Evolutionary conservation across 2,329 filamentous ascomycete species (phyloP).

Genomic region (Beauveria sp.): DNA sequence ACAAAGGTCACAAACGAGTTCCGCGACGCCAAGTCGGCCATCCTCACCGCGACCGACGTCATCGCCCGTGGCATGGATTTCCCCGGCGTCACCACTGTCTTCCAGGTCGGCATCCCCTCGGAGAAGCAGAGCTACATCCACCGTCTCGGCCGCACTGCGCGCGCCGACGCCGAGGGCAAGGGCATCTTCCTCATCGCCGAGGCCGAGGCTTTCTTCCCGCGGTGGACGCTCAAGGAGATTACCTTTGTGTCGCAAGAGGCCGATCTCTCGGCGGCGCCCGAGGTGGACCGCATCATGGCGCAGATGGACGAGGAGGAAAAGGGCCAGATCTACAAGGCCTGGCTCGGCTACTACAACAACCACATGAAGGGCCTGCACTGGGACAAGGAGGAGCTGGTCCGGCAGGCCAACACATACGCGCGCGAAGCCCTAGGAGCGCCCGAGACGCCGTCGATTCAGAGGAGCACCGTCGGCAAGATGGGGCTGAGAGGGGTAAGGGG

Average conservation of each 20-base stretch:
- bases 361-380: constrained; percentile 37
- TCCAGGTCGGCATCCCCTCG: constrained; percentile 53
- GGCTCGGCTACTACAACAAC: constrained; percentile 49
- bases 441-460: constrained; percentile 39
- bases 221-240: constrained; percentile 45
- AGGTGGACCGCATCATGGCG: constrained; percentile 32
- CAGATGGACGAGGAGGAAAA: constrained; percentile 37
- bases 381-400: constrained; percentile 38
- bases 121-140: constrained; percentile 60
- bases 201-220: constrained; percentile 42
- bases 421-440: constrained; percentile 37
- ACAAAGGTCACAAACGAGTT: constrained; percentile 54
- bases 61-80: constrained; percentile 68
- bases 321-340: constrained; percentile 46
- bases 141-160: constrained; percentile 58
- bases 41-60: constrained; percentile 64
- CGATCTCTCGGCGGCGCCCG: constrained; percentile 33
- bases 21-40: constrained; percentile 42
- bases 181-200: constrained; percentile 52
- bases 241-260: constrained; percentile 38
- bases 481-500: constrained; percentile 45
- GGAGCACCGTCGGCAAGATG: constrained; percentile 48
- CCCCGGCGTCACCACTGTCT: constrained; percentile 58
- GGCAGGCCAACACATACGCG: constrained; percentile 43
- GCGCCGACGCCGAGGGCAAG: constrained; percentile 55